Conservation (phyloP, 768 basidiomycete genomes). For the Pleurotus platypus region DNA sequence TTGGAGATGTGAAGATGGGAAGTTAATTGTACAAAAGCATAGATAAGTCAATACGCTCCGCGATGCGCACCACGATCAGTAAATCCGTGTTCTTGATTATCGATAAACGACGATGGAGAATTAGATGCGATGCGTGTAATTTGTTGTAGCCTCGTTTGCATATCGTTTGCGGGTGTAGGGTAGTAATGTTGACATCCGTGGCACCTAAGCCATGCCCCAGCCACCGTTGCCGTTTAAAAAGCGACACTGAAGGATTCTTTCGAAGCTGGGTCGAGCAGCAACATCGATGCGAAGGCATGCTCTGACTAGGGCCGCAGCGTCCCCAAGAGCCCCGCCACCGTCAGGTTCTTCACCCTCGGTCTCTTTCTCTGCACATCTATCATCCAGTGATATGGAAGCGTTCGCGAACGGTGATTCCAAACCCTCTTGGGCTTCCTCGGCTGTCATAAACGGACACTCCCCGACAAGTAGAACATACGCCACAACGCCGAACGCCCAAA, state of each 20-base stretch:
- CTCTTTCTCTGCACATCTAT: constrained; percentile 75
- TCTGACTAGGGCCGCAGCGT: constrained; percentile 80
- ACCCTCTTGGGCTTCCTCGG: constrained; percentile 87
- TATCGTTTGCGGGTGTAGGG: too few species aligned
- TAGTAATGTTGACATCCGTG: constrained; percentile 13
- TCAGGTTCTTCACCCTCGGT: constrained; percentile 74
- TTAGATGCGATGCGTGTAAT: too few species aligned
- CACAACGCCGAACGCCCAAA: constrained; percentile 98
- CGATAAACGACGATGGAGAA: not conserved
- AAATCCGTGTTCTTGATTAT: not conserved
- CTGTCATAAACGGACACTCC: constrained; percentile 89
- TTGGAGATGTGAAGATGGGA: constrained; percentile 4
- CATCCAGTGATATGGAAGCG: constrained; percentile 73
- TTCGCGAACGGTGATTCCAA: constrained; percentile 72
- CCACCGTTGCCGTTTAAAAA: constrained; percentile 79
- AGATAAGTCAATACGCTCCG: not conserved
- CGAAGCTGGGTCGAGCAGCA: constrained; percentile 79
- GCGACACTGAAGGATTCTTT: constrained; percentile 70
- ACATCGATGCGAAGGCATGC: constrained; percentile 84
- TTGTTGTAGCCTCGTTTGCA: too few species aligned
- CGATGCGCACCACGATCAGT: not conserved
- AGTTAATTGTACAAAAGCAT: not conserved
- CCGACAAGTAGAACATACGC: constrained; percentile 91
- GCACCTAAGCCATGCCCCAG: constrained; percentile 45
- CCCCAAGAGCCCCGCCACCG: constrained; percentile 79